Evolutionary conservation across 176 grass and related monocot genomes (phyloP).

Genomic region (Olyra latifolia): DNA sequence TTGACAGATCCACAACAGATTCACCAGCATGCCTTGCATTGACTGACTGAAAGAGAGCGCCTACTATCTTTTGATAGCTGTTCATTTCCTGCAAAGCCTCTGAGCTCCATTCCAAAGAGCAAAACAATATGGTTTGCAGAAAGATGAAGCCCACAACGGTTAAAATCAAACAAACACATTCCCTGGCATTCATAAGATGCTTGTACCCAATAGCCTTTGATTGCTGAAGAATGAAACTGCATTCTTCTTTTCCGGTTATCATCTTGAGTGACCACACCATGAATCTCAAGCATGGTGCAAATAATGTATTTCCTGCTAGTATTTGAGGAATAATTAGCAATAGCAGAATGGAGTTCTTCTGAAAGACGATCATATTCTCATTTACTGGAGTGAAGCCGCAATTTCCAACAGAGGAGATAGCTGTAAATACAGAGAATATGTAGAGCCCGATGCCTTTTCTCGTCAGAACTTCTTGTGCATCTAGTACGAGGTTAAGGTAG

Average conservation of each 20-base stretch:
- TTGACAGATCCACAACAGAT: constrained; percentile 62
- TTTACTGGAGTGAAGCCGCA: constrained; percentile 85
- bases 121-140: constrained; percentile 62
- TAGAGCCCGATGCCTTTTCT: constrained; percentile 44
- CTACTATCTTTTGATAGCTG: constrained; percentile 58
- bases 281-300: constrained; percentile 65
- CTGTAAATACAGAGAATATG: constrained; percentile 69
- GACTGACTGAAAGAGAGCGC: constrained; percentile 52
- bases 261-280: constrained; percentile 56
- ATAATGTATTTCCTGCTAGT: constrained; percentile 59
- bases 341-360: constrained; percentile 53
- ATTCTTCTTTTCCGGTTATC: constrained; percentile 56
- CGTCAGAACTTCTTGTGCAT: constrained; percentile 47
- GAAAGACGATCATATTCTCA: constrained; percentile 78
- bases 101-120: constrained; percentile 63
- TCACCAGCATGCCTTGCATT: constrained; percentile 83
- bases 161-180: constrained; percentile 44
- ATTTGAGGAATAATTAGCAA: constrained; percentile 69
- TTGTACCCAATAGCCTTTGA: constrained; percentile 37
- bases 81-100: constrained; percentile 48
- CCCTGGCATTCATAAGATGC: constrained; percentile 51
- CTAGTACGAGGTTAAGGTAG: constrained; percentile 51
- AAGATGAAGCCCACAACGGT: constrained; percentile 55
- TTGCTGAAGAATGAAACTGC: constrained; percentile 50
- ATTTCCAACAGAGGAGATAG: constrained; percentile 68